These are phyloP conservation scores for Trametes hirsuta DNA, from an alignment of 1,284 basidiomycete genomes.

Conservation along the genomic window DNA sequence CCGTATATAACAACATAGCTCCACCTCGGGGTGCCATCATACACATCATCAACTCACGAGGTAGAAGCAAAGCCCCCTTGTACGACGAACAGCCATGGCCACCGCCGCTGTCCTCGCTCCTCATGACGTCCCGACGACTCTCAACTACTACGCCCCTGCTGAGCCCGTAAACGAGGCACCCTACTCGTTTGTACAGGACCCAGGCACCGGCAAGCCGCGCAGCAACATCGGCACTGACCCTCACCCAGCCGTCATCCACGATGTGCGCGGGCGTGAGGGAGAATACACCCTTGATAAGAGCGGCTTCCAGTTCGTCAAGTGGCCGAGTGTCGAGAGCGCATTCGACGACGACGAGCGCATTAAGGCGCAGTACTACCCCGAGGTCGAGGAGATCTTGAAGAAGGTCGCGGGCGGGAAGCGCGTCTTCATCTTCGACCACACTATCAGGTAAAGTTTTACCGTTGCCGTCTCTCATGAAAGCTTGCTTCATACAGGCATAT, in stretches of 20 bases:
- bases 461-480: too few relatives aligned
- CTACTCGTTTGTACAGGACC: conserved; percentile 29
- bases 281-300: conserved; percentile 41
- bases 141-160: conserved; percentile 35
- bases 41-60: too few relatives aligned
- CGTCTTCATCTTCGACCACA: conserved; percentile 50
- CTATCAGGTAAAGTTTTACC: conserved; percentile 39
- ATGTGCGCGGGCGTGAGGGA: conserved; percentile 37
- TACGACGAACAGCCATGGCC: conserved; percentile 26
- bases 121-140: conserved; percentile 33
- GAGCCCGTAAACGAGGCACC: conserved; percentile 26
- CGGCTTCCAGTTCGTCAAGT: conserved; percentile 45
- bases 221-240: conserved; percentile 31
- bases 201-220: conserved; percentile 25
- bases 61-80: background rate
- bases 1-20: background rate
- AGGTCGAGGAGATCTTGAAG: conserved; percentile 47
- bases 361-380: conserved; percentile 41
- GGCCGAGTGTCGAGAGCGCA: conserved; percentile 41
- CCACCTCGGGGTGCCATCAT: too few relatives aligned
- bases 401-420: conserved; percentile 37
- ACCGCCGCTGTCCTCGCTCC: conserved; percentile 32
- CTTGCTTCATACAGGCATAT: background rate
- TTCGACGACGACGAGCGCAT: conserved; percentile 46
- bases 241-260: conserved; percentile 30